Conservation (phyloP, 176 grass and related monocot genomes). For the Avena insularis region DNA sequence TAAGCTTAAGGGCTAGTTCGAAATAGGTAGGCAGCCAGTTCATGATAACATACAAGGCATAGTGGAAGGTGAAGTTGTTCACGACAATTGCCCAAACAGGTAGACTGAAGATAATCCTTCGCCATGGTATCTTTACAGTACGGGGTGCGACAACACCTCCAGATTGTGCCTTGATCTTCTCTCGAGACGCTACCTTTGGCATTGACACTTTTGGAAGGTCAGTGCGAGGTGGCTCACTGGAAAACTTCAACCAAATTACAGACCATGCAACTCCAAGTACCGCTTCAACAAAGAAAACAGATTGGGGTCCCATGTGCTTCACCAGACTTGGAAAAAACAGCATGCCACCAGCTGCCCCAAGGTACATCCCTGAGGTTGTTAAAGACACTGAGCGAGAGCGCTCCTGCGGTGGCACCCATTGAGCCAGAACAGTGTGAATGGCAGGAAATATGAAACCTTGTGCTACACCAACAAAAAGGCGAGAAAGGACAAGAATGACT, state of each 20-base stretch:
- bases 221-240: constrained; percentile 6
- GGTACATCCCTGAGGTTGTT: constrained; percentile 10
- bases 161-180: background rate
- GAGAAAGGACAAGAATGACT: constrained; percentile 14
- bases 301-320: constrained; percentile 24
- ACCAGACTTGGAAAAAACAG: constrained; percentile 23
- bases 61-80: constrained; percentile 33
- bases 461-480: constrained; percentile 25
- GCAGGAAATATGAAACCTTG: constrained; percentile 29
- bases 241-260: constrained; percentile 9
- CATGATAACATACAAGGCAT: constrained; percentile 29
- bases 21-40: constrained; percentile 32
- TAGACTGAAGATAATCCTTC: constrained; percentile 23
- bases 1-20: constrained; percentile 20
- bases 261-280: constrained; percentile 22
- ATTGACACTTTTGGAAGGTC: constrained; percentile 21
- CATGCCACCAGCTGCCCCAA: constrained; percentile 12
- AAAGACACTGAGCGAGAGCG: constrained; percentile 19
- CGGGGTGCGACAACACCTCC: constrained; percentile 1
- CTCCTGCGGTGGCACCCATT: constrained; percentile 10
- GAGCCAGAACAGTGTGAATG: constrained; percentile 17
- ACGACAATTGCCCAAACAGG: constrained; percentile 24
- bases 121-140: constrained; percentile 23
- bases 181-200: constrained; percentile 17
- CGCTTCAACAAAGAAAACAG: constrained; percentile 10